Percentiles rank a stretch among this genome's conserved stretches.
Conservation (phyloP, 2,329 filamentous ascomycete species). For the Penicillium sclerotiorum region DNA sequence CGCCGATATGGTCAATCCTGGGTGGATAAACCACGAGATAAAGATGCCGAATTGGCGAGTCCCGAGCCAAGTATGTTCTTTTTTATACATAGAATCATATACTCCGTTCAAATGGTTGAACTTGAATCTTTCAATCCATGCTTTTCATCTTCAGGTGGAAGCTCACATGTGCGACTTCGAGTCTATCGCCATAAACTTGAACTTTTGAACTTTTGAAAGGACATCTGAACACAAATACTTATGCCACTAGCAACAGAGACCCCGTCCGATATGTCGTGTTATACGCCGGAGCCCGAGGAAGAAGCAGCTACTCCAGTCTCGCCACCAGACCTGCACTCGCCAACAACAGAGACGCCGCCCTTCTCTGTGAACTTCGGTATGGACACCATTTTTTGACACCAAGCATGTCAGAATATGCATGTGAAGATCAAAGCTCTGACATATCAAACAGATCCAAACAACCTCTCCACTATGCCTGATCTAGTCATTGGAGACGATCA, state of each 20-base stretch:
- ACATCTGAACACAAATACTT: not conserved
- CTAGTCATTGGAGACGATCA: conserved; percentile 30
- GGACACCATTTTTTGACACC: no score
- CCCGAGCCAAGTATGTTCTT: conserved; percentile 36
- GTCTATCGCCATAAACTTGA: no score
- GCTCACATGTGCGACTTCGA: no score
- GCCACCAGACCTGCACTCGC: conserved; percentile 30
- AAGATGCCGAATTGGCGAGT: conserved; percentile 26
- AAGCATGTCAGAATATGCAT: no score
- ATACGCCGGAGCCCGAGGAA: conserved; percentile 38
- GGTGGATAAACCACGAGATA: conserved; percentile 27
- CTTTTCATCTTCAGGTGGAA: no score
- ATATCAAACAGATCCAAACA: conserved; percentile 24
- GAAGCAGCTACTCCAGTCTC: conserved; percentile 31
- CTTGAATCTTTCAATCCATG: no score
- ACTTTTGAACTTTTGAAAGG: no score
- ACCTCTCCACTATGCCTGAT: conserved; percentile 29
- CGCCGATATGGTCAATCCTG: conserved; percentile 34
- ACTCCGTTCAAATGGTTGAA: no score
- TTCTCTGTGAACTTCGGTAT: conserved; percentile 18
- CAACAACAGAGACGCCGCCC: conserved; percentile 27
- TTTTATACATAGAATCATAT: not conserved
- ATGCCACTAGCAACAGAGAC: conserved; percentile 28
- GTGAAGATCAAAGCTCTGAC: no score
- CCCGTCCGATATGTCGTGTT: conserved; percentile 43